These are phyloP conservation scores for Emydomyces testavorans DNA, from an alignment of 2,329 filamentous ascomycete genomes.

Conservation along the genomic window DNA sequence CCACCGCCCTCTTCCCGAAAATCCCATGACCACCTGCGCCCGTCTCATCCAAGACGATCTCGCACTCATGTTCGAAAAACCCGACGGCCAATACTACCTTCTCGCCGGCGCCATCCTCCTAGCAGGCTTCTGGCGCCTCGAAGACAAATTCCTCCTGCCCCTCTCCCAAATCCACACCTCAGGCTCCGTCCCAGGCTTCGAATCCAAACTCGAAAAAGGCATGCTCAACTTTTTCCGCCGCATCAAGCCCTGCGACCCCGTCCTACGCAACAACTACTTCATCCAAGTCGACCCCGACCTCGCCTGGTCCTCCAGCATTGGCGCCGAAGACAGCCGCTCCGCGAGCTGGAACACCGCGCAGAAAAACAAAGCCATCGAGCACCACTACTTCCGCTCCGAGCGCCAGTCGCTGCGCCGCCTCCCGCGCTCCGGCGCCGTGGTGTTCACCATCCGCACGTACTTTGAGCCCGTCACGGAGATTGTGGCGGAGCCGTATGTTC, in stretches of 20 bases:
- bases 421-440: constrained; percentile 46
- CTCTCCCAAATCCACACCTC: constrained; percentile 69
- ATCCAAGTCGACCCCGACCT: constrained; percentile 71
- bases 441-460: constrained; percentile 72
- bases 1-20: constrained; percentile 54
- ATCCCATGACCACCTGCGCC: constrained; percentile 64
- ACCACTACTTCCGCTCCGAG: constrained; percentile 69
- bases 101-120: constrained; percentile 65
- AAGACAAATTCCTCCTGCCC: constrained; percentile 70
- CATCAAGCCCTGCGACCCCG: constrained; percentile 54
- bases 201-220: constrained; percentile 59
- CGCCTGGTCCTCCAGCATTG: constrained; percentile 66
- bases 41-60: constrained; percentile 71
- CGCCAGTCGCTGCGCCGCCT: constrained; percentile 57
- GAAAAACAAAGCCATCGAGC: constrained; percentile 58
- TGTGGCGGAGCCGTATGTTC: constrained; percentile 60
- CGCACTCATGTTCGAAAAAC: constrained; percentile 67
- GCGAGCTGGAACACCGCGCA: constrained; percentile 66
- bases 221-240: constrained; percentile 74
- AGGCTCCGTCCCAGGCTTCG: constrained; percentile 62
- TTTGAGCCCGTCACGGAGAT: constrained; percentile 61
- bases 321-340: constrained; percentile 52
- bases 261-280: constrained; percentile 72
- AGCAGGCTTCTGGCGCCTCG: constrained; percentile 70
- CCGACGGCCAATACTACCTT: constrained; percentile 70